Percentiles rank a stretch among this genome's conserved stretches.
These are phyloP conservation scores for Antarctomyces pellizariae DNA, from an alignment of 495 filamentous ascomycete species.

Conservation along the genomic window DNA sequence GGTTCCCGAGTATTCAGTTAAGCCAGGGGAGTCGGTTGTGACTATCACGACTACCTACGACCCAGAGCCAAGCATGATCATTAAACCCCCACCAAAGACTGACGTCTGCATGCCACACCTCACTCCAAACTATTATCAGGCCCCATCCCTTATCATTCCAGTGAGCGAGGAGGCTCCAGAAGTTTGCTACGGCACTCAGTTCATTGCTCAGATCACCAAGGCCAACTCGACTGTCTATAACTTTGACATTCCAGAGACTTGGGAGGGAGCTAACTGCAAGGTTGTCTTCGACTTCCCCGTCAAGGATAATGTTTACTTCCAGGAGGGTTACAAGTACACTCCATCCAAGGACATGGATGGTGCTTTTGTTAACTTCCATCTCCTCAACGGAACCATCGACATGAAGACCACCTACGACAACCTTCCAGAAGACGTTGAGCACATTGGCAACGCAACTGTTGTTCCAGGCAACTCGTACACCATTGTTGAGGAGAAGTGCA, in stretches of 20 bases:
- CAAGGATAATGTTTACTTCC: background rate
- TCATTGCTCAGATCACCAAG: slow-evolving; percentile 28
- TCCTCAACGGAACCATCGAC: slow-evolving; percentile 18
- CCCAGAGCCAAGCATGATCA: too few relatives aligned
- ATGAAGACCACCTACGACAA: slow-evolving; percentile 26
- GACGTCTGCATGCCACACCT: slow-evolving; percentile 9
- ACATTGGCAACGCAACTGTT: slow-evolving; percentile 25
- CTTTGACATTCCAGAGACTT: slow-evolving; percentile 33
- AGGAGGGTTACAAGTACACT: slow-evolving; percentile 25
- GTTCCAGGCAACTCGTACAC: slow-evolving; percentile 30
- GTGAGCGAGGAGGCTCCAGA: slow-evolving; percentile 31
- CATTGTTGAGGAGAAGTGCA: slow-evolving; percentile 31
- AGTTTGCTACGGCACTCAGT: slow-evolving; percentile 25
- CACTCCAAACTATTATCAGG: slow-evolving; percentile 24
- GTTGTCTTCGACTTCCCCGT: background rate
- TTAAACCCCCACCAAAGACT: too few relatives aligned
- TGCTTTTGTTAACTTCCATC: slow-evolving; percentile 29
- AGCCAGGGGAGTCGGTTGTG: too few relatives aligned
- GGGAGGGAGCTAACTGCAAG: background rate
- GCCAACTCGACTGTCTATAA: slow-evolving; percentile 40
- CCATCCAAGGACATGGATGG: slow-evolving; percentile 14
- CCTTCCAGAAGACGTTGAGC: slow-evolving; percentile 19
- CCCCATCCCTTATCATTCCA: slow-evolving; percentile 43
- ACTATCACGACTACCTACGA: too few relatives aligned
- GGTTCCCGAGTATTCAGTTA: too few relatives aligned